Base-by-base conservation (phyloP, 306 rosid genomes). In the Vachellia pachyceras region DNA sequence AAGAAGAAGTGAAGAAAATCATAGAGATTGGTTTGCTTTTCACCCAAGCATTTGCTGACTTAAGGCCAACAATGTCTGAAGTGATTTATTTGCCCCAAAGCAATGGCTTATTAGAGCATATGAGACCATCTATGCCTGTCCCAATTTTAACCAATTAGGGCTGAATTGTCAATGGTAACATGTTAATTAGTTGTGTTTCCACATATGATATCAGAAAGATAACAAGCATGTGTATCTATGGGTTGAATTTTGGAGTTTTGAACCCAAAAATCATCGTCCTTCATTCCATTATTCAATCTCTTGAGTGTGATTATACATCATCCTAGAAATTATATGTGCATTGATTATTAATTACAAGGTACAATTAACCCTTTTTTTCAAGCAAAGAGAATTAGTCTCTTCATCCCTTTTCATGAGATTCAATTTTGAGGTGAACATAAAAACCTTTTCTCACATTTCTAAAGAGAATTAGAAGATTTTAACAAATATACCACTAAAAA, bases 11-110 rank as follows among this genome's bases (percentile, higher is more conserved):
- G 13, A 57, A 57, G 64, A 57, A 57, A 57, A 33, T 57, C 29
- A 55, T 55, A 20, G 64, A 57, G 33, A 57, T 57, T 57, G 64
- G 64, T 57, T 22, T 60, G 33, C 64, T 57, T 57, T 57, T 33
- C 64, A 57, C 64, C 1, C 64, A 57, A 57, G 64, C 64, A 22
- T 57, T 3, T 57, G 64, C 64, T 8, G 14, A 57, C 18, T 20
- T 57, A 57, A 57, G 64, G 64, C 64, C 64, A 22, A 22, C 14
- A 8, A 57, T 57, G 64, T 57, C 64, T 6, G 64, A 57, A 57
- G 33, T 57, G 6, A 57, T 57, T 20, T 33, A 20, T 3, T 57
- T 57, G 64, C 64, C 20, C 33, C 64, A 22, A 7, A 22, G 18
- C 64, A 57, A 20, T 20, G 64, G 33, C 5, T 10, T 57, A 57